Conservation (phyloP, 129 eudicot genomes). For the Flaveria robusta region DNA sequence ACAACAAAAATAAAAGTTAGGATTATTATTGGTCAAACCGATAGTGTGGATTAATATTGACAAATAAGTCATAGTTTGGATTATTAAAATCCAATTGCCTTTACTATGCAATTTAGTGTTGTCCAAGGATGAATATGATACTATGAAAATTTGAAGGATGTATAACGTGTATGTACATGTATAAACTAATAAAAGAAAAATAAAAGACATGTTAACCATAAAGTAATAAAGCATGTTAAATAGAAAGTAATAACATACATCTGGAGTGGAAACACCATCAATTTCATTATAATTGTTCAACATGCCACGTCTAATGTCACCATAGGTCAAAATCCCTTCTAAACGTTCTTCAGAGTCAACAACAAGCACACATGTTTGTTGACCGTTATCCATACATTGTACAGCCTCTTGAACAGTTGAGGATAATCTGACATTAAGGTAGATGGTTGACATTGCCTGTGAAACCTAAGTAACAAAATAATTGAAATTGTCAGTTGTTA, state of each 20-base stretch:
- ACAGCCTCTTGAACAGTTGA: conserved; percentile 70
- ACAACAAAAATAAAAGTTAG: too few relatives aligned
- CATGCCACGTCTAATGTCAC: conserved; percentile 69
- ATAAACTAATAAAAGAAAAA: background rate
- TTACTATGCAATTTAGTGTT: background rate
- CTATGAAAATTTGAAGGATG: background rate
- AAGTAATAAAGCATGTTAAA: background rate
- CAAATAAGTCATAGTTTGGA: too few relatives aligned
- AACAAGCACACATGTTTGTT: conserved; percentile 70
- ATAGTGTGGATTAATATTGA: too few relatives aligned
- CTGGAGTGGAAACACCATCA: conserved; percentile 44
- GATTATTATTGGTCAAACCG: too few relatives aligned
- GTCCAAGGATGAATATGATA: background rate
- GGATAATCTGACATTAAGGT: conserved; percentile 48
- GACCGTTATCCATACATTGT: conserved; percentile 67
- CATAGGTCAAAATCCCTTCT: conserved; percentile 88
- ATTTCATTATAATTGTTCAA: conserved; percentile 46
- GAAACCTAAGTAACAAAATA: conserved; percentile 59
- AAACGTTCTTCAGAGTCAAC: conserved; percentile 68
- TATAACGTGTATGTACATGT: background rate
- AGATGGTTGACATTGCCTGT: conserved; percentile 75
- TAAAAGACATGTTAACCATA: background rate
- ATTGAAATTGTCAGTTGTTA: conserved; percentile 5
- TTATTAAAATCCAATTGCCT: too few relatives aligned
- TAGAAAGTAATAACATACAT: conserved; percentile 49